A percentile compares a stretch with the other conserved stretches of the same genome.
Evolutionary conservation across 2,329 filamentous ascomycete species (phyloP).

Genomic region (Zymoseptoria tritici): DNA sequence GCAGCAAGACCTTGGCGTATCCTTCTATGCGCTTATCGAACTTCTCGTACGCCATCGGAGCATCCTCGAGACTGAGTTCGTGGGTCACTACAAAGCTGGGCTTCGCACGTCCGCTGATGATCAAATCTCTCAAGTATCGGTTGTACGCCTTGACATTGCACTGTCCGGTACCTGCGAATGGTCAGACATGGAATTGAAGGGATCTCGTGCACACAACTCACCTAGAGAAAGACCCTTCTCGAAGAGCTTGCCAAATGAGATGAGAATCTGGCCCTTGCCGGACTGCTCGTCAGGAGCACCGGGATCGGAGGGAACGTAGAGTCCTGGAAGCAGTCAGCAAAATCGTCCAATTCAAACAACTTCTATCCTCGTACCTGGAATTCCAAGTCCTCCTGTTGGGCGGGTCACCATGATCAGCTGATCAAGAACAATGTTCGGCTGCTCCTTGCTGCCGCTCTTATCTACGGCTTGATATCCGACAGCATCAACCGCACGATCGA

Average conservation of each 20-base stretch:
- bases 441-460: conserved; percentile 49
- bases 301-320: conserved; percentile 46
- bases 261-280: conserved; percentile 56
- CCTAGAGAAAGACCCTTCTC: conserved; percentile 58
- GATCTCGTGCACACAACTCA: conserved; percentile 39
- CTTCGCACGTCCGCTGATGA: conserved; percentile 56
- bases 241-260: conserved; percentile 61
- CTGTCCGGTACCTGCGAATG: conserved; percentile 44
- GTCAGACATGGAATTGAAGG: conserved; percentile 39
- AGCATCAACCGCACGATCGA: conserved; percentile 57
- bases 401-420: conserved; percentile 57
- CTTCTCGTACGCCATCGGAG: conserved; percentile 50
- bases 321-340: conserved; percentile 9
- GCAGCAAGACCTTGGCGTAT: conserved; percentile 61
- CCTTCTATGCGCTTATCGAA: conserved; percentile 60
- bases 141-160: conserved; percentile 65
- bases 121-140: conserved; percentile 57
- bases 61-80: conserved; percentile 56
- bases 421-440: conserved; percentile 56
- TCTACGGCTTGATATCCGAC: conserved; percentile 59
- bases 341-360: not conserved
- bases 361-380: conserved; percentile 40
- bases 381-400: conserved; percentile 54
- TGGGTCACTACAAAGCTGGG: conserved; percentile 61
- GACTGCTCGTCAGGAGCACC: conserved; percentile 55